A percentile compares a stretch with the other conserved stretches of the same genome.
These are phyloP conservation scores for Rhodosporidiobolus sp. DNA, from an alignment of 768 basidiomycete species.

Conservation along the genomic window DNA sequence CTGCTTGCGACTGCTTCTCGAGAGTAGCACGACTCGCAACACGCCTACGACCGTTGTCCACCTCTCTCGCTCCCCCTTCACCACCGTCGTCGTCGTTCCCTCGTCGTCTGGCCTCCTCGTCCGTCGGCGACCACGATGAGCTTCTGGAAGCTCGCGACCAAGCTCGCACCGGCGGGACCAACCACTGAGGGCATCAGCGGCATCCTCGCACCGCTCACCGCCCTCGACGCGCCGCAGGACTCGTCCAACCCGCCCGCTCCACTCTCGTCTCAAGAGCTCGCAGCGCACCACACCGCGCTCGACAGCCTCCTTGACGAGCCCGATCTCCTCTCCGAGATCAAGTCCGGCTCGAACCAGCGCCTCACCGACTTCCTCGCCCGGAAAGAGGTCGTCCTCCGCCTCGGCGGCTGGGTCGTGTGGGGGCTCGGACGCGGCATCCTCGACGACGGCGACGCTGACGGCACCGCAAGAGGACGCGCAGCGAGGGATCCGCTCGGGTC, in stretches of 20 bases:
- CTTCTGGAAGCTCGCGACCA: conserved; percentile 32
- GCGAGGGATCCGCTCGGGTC: conserved; percentile 8
- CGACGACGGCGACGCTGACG: conserved; percentile 37
- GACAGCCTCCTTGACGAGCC: conserved; percentile 91
- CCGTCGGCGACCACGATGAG: conserved; percentile 8
- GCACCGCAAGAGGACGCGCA: not conserved
- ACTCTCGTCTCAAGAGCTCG: not conserved
- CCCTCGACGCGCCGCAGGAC: conserved; percentile 7
- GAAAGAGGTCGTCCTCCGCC: conserved; percentile 71
- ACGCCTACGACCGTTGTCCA: too few relatives aligned
- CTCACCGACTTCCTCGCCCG: conserved; percentile 83
- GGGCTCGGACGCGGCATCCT: conserved; percentile 73
- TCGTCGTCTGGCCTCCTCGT: not conserved
- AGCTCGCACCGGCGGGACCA: conserved; percentile 14
- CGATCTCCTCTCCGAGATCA: conserved; percentile 91
- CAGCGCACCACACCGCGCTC: conserved; percentile 49
- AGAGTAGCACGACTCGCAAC: too few relatives aligned
- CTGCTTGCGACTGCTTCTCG: too few relatives aligned
- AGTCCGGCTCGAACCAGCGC: conserved; percentile 76
- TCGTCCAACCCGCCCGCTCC: conserved; percentile 1
- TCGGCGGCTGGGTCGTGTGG: conserved; percentile 81
- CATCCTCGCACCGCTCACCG: conserved; percentile 23
- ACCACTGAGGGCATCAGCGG: conserved; percentile 28
- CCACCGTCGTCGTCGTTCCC: not conserved
- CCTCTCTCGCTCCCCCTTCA: too few relatives aligned